These are phyloP conservation scores for Acer campestre DNA, from an alignment of 345 rosid species.

Conservation along the genomic window DNA sequence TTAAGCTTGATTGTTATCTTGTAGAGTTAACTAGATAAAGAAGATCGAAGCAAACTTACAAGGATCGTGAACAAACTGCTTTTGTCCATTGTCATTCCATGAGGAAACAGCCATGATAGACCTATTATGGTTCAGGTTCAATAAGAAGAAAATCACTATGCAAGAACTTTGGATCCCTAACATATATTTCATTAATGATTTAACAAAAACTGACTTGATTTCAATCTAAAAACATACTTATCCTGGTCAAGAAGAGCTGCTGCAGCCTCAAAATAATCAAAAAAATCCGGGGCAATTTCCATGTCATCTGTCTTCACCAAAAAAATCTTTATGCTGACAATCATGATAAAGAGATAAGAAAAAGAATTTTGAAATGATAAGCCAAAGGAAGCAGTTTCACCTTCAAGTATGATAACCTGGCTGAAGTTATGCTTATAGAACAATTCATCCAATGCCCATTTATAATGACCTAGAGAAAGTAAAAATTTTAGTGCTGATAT, in stretches of 20 bases:
- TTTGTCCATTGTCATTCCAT: slow-evolving; percentile 99
- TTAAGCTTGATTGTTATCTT: not conserved
- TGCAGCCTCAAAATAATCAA: slow-evolving; percentile 94
- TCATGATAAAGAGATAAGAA: not conserved
- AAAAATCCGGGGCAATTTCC: slow-evolving; percentile 98
- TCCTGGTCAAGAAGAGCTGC: slow-evolving; percentile 90
- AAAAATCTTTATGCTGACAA: slow-evolving; percentile 21
- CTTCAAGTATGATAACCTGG: slow-evolving; percentile 91
- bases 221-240: slow-evolving; percentile 52
- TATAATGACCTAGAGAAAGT: slow-evolving; percentile 71
- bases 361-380: slow-evolving; percentile 10
- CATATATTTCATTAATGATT: not conserved
- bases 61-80: slow-evolving; percentile 94
- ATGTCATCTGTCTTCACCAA: slow-evolving; percentile 80
- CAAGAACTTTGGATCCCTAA: not conserved
- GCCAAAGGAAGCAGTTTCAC: slow-evolving; percentile 38
- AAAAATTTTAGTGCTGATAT: slow-evolving; percentile 25
- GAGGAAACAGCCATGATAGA: slow-evolving; percentile 99
- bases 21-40: not conserved
- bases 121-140: slow-evolving; percentile 45
- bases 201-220: slow-evolving; percentile 13
- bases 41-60: slow-evolving; percentile 48
- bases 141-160: slow-evolving; percentile 8
- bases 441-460: slow-evolving; percentile 92
- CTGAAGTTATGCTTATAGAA: slow-evolving; percentile 82